Conservation (phyloP, 768 basidiomycete genomes). For the Trametes gibbosa region DNA sequence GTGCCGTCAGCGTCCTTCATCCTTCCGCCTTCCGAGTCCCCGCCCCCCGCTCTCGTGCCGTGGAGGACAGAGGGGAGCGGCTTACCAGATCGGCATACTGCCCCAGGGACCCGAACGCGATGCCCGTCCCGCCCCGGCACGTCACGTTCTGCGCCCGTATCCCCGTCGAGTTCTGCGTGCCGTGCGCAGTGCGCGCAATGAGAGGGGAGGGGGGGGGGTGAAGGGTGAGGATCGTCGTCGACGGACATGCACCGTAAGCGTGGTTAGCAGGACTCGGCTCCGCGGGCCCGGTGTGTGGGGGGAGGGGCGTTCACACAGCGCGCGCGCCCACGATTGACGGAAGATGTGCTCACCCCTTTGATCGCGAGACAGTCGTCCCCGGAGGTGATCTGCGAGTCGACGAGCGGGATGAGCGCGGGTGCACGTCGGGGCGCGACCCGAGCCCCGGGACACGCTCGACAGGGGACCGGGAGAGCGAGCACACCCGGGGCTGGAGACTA, state of each 20-base stretch:
- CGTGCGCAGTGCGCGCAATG: background rate
- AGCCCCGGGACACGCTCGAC: too few species aligned
- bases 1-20: background rate
- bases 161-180: constrained; percentile 51
- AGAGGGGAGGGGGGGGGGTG: too few species aligned
- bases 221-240: too few species aligned
- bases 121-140: constrained; percentile 58
- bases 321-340: too few species aligned
- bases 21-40: background rate
- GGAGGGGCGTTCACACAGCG: background rate
- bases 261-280: background rate
- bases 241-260: too few species aligned
- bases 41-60: background rate
- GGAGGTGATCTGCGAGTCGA: constrained; percentile 40
- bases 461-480: too few species aligned
- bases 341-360: constrained; percentile 55
- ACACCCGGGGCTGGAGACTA: background rate
- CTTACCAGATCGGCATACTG: constrained; percentile 52
- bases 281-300: background rate
- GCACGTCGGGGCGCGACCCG: background rate
- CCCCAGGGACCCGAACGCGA: constrained; percentile 59
- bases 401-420: too few species aligned
- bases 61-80: background rate
- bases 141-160: constrained; percentile 46
- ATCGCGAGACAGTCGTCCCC: constrained; percentile 65